A percentile compares a stretch with the other conserved stretches of the same genome.
These are phyloP conservation scores for Scedosporium boydii DNA, from an alignment of 2,329 filamentous ascomycete species.

Conservation along the genomic window DNA sequence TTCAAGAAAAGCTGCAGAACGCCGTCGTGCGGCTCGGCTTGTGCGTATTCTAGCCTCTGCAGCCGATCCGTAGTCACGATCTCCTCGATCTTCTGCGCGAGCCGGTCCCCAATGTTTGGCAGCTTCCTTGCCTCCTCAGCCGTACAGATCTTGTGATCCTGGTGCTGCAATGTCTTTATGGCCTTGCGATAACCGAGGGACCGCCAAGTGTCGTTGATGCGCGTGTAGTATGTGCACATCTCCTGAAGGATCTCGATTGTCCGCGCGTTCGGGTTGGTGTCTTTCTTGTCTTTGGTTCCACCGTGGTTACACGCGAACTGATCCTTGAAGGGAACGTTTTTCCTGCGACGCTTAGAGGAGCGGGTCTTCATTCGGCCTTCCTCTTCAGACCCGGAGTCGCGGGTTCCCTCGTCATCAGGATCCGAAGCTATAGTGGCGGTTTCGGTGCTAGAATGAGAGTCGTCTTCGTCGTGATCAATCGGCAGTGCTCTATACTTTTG, in stretches of 20 bases:
- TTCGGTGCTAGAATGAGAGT: constrained; percentile 11
- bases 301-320: constrained; percentile 46
- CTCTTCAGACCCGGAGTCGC: constrained; percentile 12
- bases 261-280: constrained; percentile 58
- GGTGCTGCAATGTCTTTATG: constrained; percentile 61
- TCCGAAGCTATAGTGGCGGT: constrained; percentile 7
- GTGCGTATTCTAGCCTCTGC: constrained; percentile 60
- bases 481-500: constrained; percentile 51
- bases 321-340: constrained; percentile 30
- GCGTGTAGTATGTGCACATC: constrained; percentile 70
- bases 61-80: constrained; percentile 69
- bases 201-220: constrained; percentile 70
- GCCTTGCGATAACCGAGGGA: constrained; percentile 66
- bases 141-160: constrained; percentile 53
- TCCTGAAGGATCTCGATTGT: constrained; percentile 70
- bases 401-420: constrained; percentile 9
- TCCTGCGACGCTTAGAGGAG: constrained; percentile 11
- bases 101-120: constrained; percentile 57
- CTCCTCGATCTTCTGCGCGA: constrained; percentile 83
- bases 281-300: constrained; percentile 31
- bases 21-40: constrained; percentile 54
- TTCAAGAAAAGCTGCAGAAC: constrained; percentile 61
- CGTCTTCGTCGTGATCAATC: constrained; percentile 36
- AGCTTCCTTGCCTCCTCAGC: constrained; percentile 59
- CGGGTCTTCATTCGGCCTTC: constrained; percentile 12